A percentile compares a stretch with the other conserved stretches of the same genome.
phyloP scores from a whole-genome alignment of 2,329 filamentous ascomycete species.

The Fusarium succisae region DNA sequence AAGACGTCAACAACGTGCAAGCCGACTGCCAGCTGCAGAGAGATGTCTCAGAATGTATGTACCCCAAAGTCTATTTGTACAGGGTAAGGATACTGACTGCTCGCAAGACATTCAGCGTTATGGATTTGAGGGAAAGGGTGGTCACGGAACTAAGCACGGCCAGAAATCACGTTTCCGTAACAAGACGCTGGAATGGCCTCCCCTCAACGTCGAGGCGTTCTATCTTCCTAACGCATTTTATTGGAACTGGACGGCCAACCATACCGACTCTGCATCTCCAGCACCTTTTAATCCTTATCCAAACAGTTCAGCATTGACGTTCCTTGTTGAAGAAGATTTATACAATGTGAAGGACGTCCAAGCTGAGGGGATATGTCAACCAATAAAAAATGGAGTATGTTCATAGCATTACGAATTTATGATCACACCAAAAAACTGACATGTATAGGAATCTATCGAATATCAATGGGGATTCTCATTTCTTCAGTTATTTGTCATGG shows the following conservation, averaged over 20 bases:
- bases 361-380: neutral
- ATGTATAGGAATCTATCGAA: accelerated
- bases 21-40: neutral
- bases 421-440: accelerated
- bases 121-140: neutral
- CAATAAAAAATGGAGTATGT: neutral
- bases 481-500: neutral
- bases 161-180: neutral
- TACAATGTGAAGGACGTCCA: neutral
- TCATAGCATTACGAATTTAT: accelerated
- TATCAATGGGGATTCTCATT: conserved; percentile 23
- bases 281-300: neutral
- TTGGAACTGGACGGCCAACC: neutral
- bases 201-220: conserved; percentile 1
- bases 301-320: accelerated
- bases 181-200: neutral
- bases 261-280: neutral
- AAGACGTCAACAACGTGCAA: too few species aligned
- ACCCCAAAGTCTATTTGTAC: too few species aligned
- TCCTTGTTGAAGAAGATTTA: neutral
- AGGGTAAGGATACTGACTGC: neutral
- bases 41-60: neutral
- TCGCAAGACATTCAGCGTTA: neutral
- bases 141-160: too few species aligned
- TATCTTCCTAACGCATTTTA: neutral